Conservation (phyloP, 225 moss, liverwort and hornwort genomes). For the Bryoerythrophyllum caledonicum region DNA sequence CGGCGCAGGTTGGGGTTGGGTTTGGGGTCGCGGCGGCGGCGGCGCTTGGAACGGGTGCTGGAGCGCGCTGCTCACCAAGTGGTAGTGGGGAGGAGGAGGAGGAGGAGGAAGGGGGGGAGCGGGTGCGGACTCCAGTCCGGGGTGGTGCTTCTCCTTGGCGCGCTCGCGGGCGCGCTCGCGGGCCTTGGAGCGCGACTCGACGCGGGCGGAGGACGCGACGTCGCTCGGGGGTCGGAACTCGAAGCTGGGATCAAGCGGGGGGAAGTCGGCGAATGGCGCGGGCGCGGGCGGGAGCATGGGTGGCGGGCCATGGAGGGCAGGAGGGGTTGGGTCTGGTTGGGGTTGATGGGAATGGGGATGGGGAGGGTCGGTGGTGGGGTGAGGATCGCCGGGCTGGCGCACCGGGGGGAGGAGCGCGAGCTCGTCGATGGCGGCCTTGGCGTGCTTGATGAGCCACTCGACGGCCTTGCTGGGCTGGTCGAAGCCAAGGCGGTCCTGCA, state of each 20-base stretch:
- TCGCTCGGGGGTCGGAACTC: conserved; percentile 30
- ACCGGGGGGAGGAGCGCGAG: conserved; percentile 79
- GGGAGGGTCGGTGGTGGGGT: conserved; percentile 17
- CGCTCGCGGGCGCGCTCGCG: conserved; percentile 87
- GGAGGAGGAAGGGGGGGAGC: conserved; percentile 28
- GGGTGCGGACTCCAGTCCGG: conserved; percentile 36
- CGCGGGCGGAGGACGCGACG: conserved; percentile 45
- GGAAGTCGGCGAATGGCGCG: conserved; percentile 32
- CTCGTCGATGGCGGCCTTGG: conserved; percentile 89
- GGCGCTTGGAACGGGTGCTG: conserved; percentile 67
- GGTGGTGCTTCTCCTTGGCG: conserved; percentile 62
- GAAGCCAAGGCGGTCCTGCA: conserved; percentile 89
- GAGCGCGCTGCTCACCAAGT: conserved; percentile 56
- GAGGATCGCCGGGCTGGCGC: conserved; percentile 36
- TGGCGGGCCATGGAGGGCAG: conserved; percentile 50
- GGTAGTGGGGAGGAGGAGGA: conserved; percentile 26
- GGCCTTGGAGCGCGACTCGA: conserved; percentile 78
- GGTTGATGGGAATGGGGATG: conserved; percentile 2
- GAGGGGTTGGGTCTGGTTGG: conserved; percentile 27
- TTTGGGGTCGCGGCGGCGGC: conserved; percentile 15
- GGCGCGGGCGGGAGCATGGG: conserved; percentile 15
- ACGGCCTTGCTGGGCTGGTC: conserved; percentile 98
- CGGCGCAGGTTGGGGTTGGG: conserved; percentile 27
- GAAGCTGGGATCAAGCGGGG: conserved; percentile 41
- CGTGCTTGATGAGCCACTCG: conserved; percentile 90